Evolutionary conservation across 192 early-diverging fungal species (phyloP).

Genomic region (Rhizophagus clarus): DNA sequence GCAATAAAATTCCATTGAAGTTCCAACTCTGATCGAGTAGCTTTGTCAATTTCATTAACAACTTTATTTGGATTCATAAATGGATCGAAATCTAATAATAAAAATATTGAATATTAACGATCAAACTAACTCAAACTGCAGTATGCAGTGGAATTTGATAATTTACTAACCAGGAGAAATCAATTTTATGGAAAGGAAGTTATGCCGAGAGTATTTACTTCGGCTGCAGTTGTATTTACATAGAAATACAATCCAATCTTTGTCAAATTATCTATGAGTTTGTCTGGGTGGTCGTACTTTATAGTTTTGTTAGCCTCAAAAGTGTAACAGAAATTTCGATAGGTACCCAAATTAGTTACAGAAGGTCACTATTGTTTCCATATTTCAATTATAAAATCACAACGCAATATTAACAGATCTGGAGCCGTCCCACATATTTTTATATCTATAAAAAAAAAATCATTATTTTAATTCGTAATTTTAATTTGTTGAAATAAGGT

Average conservation of each 20-base stretch:
- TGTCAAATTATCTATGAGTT: background rate
- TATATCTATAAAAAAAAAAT: too few species aligned
- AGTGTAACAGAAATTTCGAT: background rate
- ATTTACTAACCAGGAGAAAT: background rate
- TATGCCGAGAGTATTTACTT: background rate
- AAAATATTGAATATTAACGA: background rate
- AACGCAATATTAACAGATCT: too few species aligned
- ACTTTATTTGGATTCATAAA: background rate
- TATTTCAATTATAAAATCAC: too few species aligned
- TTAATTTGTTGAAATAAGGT: too few species aligned
- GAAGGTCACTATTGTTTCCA: background rate
- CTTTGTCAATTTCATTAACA: background rate
- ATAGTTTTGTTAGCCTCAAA: constrained; percentile 3
- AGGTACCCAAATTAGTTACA: background rate
- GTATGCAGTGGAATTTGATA: too few species aligned
- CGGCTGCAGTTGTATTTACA: background rate
- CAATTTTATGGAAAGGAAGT: background rate
- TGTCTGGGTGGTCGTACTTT: background rate
- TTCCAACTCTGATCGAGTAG: background rate
- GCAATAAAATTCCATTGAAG: constrained; percentile 19
- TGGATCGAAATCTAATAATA: background rate
- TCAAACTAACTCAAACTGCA: too few species aligned
- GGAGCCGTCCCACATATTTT: too few species aligned
- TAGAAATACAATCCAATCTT: constrained; percentile 7
- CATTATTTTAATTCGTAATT: too few species aligned